Conservation (phyloP, 345 rosid genomes). For the Pistacia integerrima region DNA sequence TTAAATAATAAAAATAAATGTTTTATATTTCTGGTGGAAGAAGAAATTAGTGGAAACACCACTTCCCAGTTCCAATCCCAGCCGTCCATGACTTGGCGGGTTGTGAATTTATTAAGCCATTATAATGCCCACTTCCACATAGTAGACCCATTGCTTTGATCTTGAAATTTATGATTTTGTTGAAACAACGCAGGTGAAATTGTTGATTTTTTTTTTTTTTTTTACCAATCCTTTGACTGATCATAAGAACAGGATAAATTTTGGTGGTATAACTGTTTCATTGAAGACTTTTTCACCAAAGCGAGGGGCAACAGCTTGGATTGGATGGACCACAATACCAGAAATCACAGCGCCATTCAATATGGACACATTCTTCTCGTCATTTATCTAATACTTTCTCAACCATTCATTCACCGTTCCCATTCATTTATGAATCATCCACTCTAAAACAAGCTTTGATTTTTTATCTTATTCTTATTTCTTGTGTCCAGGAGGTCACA, state of each 20-base stretch:
- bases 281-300: constrained; percentile 10
- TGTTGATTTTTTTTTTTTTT: background rate
- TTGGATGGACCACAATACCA: constrained; percentile 40
- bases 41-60: background rate
- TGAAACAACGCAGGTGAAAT: background rate
- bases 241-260: background rate
- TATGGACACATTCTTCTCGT: constrained; percentile 28
- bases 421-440: constrained; percentile 24
- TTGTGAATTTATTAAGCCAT: background rate
- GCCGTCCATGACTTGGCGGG: background rate
- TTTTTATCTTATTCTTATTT: background rate
- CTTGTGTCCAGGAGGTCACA: too few species aligned
- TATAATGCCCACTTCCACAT: constrained; percentile 11
- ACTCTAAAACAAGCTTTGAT: background rate
- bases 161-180: background rate
- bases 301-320: background rate
- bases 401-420: constrained; percentile 20
- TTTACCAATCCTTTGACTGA: too few species aligned
- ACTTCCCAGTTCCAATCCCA: background rate
- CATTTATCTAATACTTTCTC: constrained; percentile 9
- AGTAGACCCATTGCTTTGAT: constrained; percentile 21
- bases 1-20: background rate
- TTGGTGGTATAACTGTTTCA: constrained; percentile 21
- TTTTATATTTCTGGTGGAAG: background rate
- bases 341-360: constrained; percentile 31